Base-by-base conservation (phyloP, 2,329 filamentous ascomycete species). In the Grosmannia huntii region DNA sequence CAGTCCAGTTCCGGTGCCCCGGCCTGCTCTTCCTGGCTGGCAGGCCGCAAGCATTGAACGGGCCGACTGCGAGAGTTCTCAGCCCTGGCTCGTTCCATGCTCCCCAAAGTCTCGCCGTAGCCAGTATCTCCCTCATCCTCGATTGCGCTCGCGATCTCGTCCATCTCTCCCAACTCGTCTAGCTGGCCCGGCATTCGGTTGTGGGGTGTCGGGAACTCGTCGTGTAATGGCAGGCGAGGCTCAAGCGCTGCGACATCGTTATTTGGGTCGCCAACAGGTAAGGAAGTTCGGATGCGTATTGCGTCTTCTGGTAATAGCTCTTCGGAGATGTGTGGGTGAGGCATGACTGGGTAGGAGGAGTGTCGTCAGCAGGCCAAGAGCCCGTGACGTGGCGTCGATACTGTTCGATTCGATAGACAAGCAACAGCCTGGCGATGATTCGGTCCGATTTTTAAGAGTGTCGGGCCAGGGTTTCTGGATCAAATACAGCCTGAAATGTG, bases 1-100 rank as follows among this genome's bases (percentile, higher is more conserved):
- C 67, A 70, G 61, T 71, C 69, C n/a, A 71, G 55, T 19, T 56
- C 53, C 1, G 60, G 61, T n/a, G 27, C 16, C 33, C 27, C 48
- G 36, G 19, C 9, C n/a, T 14, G 21, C 28, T 56, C 27, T 28
- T 48, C 46, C 10, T 14, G 28, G 50, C 50, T 28, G 28, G n/a
- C 21, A 23, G 46, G 46, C 21, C 46, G 46, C 16, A 21, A 19
- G 10, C 25, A n/a, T 9, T 44, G 14, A 9, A 7, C 41, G 16
- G 41, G 16, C 21, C 41, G 16, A 9, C 16, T 41, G 38, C 19
- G 38, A 19, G 1, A 4, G 38, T 5, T 38, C 4, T 38, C 36
- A 10, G 36, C 9, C 14, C 36, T 16, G 14, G 38, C 19, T 7
- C 27, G 50, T 33, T 33, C 27, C n/a, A 9, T 33, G 14, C 50